These are phyloP conservation scores for Cutaneotrichosporon cutaneum DNA, from an alignment of 1,284 basidiomycete species.

Conservation along the genomic window DNA sequence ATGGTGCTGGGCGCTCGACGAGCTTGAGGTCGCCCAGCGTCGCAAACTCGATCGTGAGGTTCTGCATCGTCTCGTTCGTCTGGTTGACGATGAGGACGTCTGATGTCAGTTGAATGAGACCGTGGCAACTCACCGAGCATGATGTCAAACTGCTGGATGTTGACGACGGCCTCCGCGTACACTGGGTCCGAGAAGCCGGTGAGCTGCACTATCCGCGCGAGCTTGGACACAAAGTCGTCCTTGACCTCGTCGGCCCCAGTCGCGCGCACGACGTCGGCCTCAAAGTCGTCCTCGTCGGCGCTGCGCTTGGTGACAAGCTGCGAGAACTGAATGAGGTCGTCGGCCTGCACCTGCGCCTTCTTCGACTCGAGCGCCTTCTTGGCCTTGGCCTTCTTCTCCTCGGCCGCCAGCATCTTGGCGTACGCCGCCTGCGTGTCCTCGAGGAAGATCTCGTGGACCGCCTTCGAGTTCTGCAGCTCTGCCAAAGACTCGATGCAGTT, in stretches of 20 bases:
- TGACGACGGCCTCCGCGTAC: conserved; percentile 97
- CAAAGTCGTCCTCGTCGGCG: conserved; percentile 66
- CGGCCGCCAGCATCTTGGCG: conserved; percentile 87
- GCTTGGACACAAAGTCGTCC: conserved; percentile 95
- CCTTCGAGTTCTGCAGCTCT: conserved; percentile 62
- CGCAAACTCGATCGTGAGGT: conserved; percentile 95
- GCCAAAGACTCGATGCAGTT: conserved; percentile 92
- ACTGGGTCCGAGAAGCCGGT: conserved; percentile 99
- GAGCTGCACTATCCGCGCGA: conserved; percentile 91
- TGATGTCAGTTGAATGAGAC: neutral
- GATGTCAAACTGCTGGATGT: conserved; percentile 98
- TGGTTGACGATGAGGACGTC: conserved; percentile 98
- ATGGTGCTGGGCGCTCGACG: conserved; percentile 87
- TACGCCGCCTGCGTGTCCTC: conserved; percentile 90
- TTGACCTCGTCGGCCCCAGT: conserved; percentile 80
- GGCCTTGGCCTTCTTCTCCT: conserved; percentile 86
- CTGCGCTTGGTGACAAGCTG: conserved; percentile 92
- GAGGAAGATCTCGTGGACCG: conserved; percentile 83
- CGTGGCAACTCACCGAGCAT: conserved; percentile 56
- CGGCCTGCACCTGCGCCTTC: conserved; percentile 76
- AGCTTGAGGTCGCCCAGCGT: conserved; percentile 97
- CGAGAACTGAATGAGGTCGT: conserved; percentile 88
- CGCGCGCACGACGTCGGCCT: conserved; percentile 79
- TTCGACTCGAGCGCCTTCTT: conserved; percentile 81
- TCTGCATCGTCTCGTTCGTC: conserved; percentile 90